A percentile compares a stretch with the other conserved stretches of the same genome.
Evolutionary conservation across 805 yeast genomes (phyloP).

Genomic region (Scheffersomyces spartinae): DNA sequence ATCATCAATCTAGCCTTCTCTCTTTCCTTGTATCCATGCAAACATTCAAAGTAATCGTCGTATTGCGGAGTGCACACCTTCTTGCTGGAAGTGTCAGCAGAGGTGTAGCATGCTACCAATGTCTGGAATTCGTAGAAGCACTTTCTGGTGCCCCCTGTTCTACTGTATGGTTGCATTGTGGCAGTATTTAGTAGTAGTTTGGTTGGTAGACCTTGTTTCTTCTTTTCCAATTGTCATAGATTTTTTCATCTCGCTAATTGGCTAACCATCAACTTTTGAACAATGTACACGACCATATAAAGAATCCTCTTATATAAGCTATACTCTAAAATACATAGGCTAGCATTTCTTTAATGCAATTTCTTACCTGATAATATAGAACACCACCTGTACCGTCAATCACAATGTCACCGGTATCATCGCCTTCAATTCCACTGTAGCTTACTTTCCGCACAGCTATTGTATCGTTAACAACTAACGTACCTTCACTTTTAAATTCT

Average conservation of each 20-base stretch:
- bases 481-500: conserved; percentile 89
- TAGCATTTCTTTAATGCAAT: conserved; percentile 58
- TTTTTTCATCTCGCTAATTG: background rate
- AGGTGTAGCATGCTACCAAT: conserved; percentile 31
- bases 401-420: conserved; percentile 67
- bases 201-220: background rate
- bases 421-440: conserved; percentile 22
- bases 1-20: conserved; percentile 33
- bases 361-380: conserved; percentile 68
- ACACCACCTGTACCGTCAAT: conserved; percentile 74
- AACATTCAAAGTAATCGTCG: conserved; percentile 36
- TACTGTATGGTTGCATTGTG: conserved; percentile 35
- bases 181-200: too few species aligned
- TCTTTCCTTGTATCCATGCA: conserved; percentile 35
- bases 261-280: too few species aligned
- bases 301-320: too few species aligned
- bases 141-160: conserved; percentile 36
- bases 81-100: conserved; percentile 29
- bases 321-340: too few species aligned
- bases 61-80: conserved; percentile 32
- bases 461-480: conserved; percentile 69
- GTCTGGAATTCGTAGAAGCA: conserved; percentile 37
- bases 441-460: conserved; percentile 64
- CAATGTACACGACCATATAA: too few species aligned
- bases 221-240: background rate